These are phyloP conservation scores for Sclerotinia nivalis DNA, from an alignment of 2,329 filamentous ascomycete genomes.

Conservation along the genomic window DNA sequence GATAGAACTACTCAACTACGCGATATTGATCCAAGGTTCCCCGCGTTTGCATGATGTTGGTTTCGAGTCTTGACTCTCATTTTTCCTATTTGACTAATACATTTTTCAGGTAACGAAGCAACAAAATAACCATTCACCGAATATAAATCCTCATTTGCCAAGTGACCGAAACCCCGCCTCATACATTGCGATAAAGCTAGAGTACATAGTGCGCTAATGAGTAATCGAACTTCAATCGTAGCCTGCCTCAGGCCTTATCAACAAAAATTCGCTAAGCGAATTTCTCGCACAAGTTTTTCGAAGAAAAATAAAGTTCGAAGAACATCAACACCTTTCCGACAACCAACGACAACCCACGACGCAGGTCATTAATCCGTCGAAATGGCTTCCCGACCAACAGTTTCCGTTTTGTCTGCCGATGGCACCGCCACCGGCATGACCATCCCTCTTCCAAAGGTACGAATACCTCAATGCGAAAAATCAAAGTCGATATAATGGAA, in stretches of 20 bases:
- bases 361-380: slow-evolving; percentile 39
- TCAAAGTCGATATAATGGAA: slow-evolving; percentile 11
- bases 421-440: slow-evolving; percentile 87
- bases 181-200: background rate
- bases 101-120: no score
- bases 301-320: slow-evolving; percentile 12
- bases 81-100: no score
- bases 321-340: slow-evolving; percentile 23
- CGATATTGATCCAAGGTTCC: background rate
- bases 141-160: no score
- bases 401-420: slow-evolving; percentile 96
- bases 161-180: no score
- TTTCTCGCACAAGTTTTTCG: slow-evolving; percentile 17
- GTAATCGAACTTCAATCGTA: background rate
- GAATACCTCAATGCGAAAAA: slow-evolving; percentile 22
- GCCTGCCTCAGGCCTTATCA: slow-evolving; percentile 21
- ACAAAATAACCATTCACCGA: no score
- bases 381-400: slow-evolving; percentile 96
- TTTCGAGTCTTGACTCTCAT: no score
- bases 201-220: background rate
- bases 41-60: background rate
- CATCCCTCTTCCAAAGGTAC: slow-evolving; percentile 77
- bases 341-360: slow-evolving; percentile 36
- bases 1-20: no score
- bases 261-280: slow-evolving; percentile 22